Conservation (phyloP, 23 red algal species). For the Cyanidium caldarium region DNA sequence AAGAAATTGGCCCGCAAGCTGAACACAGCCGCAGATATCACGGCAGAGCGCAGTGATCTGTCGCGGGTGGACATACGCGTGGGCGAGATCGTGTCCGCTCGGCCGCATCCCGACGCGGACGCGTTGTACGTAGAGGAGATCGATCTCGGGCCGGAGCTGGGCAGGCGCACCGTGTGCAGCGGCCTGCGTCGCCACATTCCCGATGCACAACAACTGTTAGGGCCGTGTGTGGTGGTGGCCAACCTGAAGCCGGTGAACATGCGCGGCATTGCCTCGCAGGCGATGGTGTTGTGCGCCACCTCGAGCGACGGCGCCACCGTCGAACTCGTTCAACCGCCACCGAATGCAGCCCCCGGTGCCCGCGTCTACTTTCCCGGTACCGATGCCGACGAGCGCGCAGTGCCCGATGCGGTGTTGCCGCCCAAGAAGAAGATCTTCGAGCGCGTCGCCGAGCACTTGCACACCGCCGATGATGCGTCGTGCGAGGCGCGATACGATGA, state of each 20-base stretch:
- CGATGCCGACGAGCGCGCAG: neutral
- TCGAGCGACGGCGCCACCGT: slow-evolving; percentile 10
- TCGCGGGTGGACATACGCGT: slow-evolving; percentile 28
- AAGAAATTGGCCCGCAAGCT: neutral
- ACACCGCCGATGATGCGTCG: neutral
- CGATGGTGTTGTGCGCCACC: slow-evolving; percentile 32
- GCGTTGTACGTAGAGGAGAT: slow-evolving; percentile 29
- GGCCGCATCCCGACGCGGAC: slow-evolving; percentile 29
- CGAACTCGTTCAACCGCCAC: slow-evolving; percentile 19
- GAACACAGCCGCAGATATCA: neutral
- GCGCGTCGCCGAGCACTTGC: slow-evolving; percentile 6
- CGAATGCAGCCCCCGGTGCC: neutral
- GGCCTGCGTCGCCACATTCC: slow-evolving; percentile 13
- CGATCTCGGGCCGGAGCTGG: slow-evolving; percentile 3
- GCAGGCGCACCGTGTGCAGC: slow-evolving; percentile 14
- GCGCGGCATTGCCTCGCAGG: slow-evolving; percentile 23
- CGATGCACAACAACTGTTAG: slow-evolving; percentile 11
- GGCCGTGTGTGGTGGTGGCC: slow-evolving; percentile 11
- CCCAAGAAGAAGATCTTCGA: slow-evolving; percentile 48
- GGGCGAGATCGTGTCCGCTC: slow-evolving; percentile 13
- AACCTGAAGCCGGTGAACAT: slow-evolving; percentile 39
- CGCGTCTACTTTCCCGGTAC: slow-evolving; percentile 16
- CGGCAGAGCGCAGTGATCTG: neutral
- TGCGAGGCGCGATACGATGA: slow-evolving; percentile 5
- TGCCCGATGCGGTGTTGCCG: slow-evolving; percentile 9